Evolutionary conservation across 2,329 filamentous ascomycete species (phyloP), one percentile per base, ranked within the genome.

Genomic region (Pyrenophora tritici-repentis): DNA sequence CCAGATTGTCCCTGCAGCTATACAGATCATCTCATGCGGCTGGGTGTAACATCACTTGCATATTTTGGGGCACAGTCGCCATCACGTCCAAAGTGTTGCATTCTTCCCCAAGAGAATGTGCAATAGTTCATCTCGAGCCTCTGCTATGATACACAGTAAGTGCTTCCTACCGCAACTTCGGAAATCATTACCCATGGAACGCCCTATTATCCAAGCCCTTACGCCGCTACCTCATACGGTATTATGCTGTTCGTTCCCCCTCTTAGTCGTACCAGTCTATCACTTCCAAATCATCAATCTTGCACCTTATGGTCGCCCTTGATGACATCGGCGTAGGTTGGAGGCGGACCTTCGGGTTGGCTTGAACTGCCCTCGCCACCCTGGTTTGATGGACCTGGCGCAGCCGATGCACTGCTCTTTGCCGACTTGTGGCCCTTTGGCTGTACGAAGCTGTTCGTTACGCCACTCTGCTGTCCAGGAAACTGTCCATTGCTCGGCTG

Each of bases 281-380:
- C 5, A n/a, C 9, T n/a, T 10, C 33, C 29, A 18, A 17, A 47
- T 45, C 58, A 72, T 14, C 65, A 63, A 8, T 54, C 57, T 56
- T 97, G 94, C 42, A 97, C 81, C 83, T 97, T 97, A 75, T 97
- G 78, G 70, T 97, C 93, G 1, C 90, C 91, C 66, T 87, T 87
- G 52, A 97, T 87, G 40, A 91, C 93, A 75, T 97, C 90, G 13
- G 89, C 88, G 73, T 97, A 97, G 12, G 88, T 90, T 3, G 94
- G 93, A 35, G 93, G 92, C 32, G 76, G 73, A 26, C 83, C 78
- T 68, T 60, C 78, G 10, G 67, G 67, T 48, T 64, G 60, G 33
- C 50, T 66, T 48, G 58, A 62, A 42, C 65, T 71, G 13, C 64
- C 62, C 51, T 68, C 59, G 10, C 63, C 66, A 47, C 57, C 53